Evolutionary conservation across 2,329 filamentous ascomycete genomes (phyloP), one percentile per base, ranked within the genome.

Genomic region (Parascedosporium putredinis): DNA sequence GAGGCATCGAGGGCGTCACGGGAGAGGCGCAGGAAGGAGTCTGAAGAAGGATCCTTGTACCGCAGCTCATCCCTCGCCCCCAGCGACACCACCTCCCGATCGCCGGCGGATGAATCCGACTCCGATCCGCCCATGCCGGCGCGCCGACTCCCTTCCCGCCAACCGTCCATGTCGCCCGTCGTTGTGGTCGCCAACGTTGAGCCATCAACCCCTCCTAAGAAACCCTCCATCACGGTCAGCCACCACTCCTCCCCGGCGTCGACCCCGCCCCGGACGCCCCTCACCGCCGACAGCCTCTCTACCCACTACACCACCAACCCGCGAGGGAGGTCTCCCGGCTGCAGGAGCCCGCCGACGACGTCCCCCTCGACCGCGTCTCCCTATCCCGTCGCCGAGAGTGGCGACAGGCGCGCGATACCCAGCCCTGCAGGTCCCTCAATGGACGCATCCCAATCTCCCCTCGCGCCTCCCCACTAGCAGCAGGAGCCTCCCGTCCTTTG

Each of bases 151-250:
- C 20, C 7, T 4, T 7, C 31, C 10, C 31, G 38, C 27, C 36
- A 36, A n/a, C 54, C 56, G 10, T 61, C 59, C 4, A 56, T 70
- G 20, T 64, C 60, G 23, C 58, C 62, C 29, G 63, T 73, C 38
- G 67, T 71, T 61, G 66, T 68, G 2, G 64, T 70, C 2, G 60
- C 61, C 12, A 59, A 67, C 22, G 55, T 69, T n/a, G 53, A 64
- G 20, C 67, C 66, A 10, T 60, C 57, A 1, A 55, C 58, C 12
- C 50, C 53, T 4, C 52, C 53, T 10, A 16, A 50, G 8, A 47
- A 44, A n/a, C 24, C 52, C 20, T 55, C 44, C 42, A 56, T 60
- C 22, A 61, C 58, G 1, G 64, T 63, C 10, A 29, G 6, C 23
- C 38, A 9, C 22, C 18, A 31, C 18, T 7, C n/a, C 36, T 48